Conservation (phyloP, 1,139 yeast genomes). For the Suhomyces anneliseae region DNA sequence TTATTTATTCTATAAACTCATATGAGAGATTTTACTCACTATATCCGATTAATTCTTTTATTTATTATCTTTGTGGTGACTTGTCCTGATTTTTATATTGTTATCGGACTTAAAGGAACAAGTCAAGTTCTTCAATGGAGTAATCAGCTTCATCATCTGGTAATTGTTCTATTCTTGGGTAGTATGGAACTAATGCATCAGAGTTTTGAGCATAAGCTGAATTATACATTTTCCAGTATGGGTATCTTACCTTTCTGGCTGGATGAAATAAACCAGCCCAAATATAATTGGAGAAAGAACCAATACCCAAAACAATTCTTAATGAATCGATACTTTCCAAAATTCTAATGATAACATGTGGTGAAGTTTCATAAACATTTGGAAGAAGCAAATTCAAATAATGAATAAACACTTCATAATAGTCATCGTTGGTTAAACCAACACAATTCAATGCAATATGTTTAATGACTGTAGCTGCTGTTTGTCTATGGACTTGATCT, state of each 20-base stretch:
- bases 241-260: conserved; percentile 78
- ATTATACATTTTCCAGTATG: conserved; percentile 87
- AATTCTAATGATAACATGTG: conserved; percentile 85
- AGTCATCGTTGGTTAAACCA: conserved; percentile 76
- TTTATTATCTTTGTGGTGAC: no score
- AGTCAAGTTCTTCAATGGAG: conserved; percentile 40
- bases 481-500: conserved; percentile 92
- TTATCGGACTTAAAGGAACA: conserved; percentile 16
- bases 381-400: conserved; percentile 76
- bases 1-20: no score
- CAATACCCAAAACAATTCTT: conserved; percentile 73
- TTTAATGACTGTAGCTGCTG: conserved; percentile 85
- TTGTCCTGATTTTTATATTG: conserved; percentile 9
- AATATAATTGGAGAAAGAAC: conserved; percentile 69
- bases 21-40: no score
- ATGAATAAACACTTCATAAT: conserved; percentile 61
- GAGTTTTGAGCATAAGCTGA: conserved; percentile 70
- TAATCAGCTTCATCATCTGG: conserved; percentile 21
- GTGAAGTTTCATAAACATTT: conserved; percentile 87
- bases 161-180: conserved; percentile 58
- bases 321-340: conserved; percentile 80
- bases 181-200: conserved; percentile 80
- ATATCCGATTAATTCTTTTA: no score
- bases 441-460: conserved; percentile 79
- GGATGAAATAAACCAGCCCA: conserved; percentile 95